Percentiles rank a stretch among this genome's conserved stretches.
Conservation (phyloP, 2,329 filamentous ascomycete genomes). For the Trichoderma pleuroti region DNA sequence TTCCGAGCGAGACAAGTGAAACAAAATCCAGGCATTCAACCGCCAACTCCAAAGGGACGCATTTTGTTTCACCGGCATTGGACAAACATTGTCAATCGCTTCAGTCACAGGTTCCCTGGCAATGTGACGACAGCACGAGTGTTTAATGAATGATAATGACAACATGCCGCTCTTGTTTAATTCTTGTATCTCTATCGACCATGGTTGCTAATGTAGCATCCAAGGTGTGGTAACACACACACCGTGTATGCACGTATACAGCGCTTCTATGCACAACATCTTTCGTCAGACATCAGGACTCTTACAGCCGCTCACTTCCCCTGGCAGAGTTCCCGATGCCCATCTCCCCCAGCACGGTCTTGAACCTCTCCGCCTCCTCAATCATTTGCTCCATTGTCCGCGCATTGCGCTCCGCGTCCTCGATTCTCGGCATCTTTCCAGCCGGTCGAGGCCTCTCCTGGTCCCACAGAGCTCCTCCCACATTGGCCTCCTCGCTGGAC, state of each 20-base stretch:
- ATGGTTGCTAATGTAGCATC: background rate
- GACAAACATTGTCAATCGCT: background rate
- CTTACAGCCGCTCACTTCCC: background rate
- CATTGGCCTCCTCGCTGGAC: slow-evolving; percentile 79
- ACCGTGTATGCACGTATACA: background rate
- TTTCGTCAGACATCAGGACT: background rate
- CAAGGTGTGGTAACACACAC: background rate
- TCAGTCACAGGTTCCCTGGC: background rate
- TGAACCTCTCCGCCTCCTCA: slow-evolving; percentile 68
- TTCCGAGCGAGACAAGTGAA: background rate
- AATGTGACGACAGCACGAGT: background rate
- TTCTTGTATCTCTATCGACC: background rate
- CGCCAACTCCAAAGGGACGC: background rate
- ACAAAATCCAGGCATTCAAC: background rate
- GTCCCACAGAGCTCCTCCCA: slow-evolving; percentile 68
- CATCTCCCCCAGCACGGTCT: slow-evolving; percentile 46
- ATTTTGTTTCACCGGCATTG: background rate
- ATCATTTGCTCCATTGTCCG: slow-evolving; percentile 74
- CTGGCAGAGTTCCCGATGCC: slow-evolving; percentile 25
- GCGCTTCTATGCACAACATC: background rate
- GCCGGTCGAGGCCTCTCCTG: slow-evolving; percentile 45
- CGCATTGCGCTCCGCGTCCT: slow-evolving; percentile 65
- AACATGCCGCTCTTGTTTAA: background rate
- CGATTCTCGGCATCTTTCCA: slow-evolving; percentile 63
- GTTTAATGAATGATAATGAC: background rate